phyloP scores from a whole-genome alignment of 2,329 filamentous ascomycete species.

The Daldinia eschscholtzii region DNA sequence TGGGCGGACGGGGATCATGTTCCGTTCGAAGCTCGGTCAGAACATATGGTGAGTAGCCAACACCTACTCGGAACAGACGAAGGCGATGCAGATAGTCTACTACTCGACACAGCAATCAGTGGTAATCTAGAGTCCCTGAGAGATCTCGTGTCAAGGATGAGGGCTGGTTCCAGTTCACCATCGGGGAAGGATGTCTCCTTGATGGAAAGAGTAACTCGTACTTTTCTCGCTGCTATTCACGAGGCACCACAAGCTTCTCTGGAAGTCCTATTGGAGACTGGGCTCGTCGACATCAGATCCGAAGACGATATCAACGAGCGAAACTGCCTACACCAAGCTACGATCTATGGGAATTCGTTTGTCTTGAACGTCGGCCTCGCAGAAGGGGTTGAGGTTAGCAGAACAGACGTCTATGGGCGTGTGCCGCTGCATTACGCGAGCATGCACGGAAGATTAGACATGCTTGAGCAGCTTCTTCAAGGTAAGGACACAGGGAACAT shows the following conservation, averaged over 20 bases:
- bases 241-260: conserved; percentile 85
- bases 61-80: conserved; percentile 82
- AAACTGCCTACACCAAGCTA: conserved; percentile 96
- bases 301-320: conserved; percentile 98
- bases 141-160: conserved; percentile 84
- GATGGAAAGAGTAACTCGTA: conserved; percentile 84
- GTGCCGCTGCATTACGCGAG: conserved; percentile 96
- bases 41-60: conserved; percentile 75
- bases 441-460: conserved; percentile 89
- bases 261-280: conserved; percentile 81
- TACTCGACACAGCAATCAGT: conserved; percentile 86
- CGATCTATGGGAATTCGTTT: conserved; percentile 87
- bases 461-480: conserved; percentile 80
- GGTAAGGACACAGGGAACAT: conserved; percentile 57
- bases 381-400: conserved; percentile 79
- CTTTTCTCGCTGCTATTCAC: conserved; percentile 89
- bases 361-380: conserved; percentile 83
- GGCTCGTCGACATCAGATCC: conserved; percentile 87
- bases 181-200: conserved; percentile 65
- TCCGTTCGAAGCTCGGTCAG: conserved; percentile 74
- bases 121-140: conserved; percentile 82
- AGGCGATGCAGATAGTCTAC: conserved; percentile 87
- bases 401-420: conserved; percentile 92
- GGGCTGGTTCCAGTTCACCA: conserved; percentile 62
- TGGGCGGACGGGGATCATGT: conserved; percentile 98